Base-by-base conservation (phyloP, 768 basidiomycete species). In the Psilocybe cubensis region DNA sequence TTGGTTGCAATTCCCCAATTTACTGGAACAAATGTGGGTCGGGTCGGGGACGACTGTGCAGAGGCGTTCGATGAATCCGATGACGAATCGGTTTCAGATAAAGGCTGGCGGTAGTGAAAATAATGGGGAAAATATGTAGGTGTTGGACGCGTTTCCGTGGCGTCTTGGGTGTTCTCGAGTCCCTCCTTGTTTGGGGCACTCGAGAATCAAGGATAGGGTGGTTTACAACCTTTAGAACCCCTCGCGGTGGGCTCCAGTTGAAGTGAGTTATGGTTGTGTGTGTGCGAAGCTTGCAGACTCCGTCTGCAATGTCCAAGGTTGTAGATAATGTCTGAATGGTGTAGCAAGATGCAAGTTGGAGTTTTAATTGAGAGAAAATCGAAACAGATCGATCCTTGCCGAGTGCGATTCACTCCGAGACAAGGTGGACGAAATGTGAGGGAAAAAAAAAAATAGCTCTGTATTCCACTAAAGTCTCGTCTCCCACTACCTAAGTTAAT, bases 231-330 rank as follows among this genome's bases (percentile, higher is more conserved):
- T 47, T 35, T 57, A 18, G 42, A 29, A 51, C 29, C 56, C 56
- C 56, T 57, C 56, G 50, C 49, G 50, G 56, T 57, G 50, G 49
- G 50, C 50, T 52, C 53, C 54, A 47, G n/a, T 51, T 56, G 44
- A 31, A 56, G 41, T 20, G 52, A 33, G 20, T 11, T 17, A 11
- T 31, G 45, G 7, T 44, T 21, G 52, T 31, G 12, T 44, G 52
- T 43, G 52, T 44, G 31, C 14, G 14, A 14, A 14, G 31, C 9
- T 7, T 9, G 31, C 14, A 33, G 31, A 33, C 31, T 33, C 31
- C 0, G 31, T 33, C 31, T 33, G 14, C 3, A 8, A 8, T 33
- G 31, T 33, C n/a, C n/a, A n/a, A n/a, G n/a, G n/a, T n/a, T n/a
- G n/a, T n/a, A n/a, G n/a, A n/a, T n/a, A n/a, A n/a, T n/a, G n/a